phyloP scores from a whole-genome alignment of 1,284 basidiomycete genomes.

The Ustilago vetiveriae region DNA sequence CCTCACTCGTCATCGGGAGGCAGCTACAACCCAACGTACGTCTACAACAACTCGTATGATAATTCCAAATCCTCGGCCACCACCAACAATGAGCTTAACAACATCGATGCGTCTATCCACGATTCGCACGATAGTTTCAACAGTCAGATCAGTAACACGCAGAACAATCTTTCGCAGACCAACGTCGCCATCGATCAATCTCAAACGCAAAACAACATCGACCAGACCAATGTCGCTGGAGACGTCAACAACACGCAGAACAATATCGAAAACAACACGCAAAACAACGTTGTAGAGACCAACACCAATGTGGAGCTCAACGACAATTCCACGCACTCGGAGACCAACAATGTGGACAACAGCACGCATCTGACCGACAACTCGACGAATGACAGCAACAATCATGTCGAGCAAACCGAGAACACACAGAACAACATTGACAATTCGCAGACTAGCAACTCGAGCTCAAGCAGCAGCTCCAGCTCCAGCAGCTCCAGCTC shows the following conservation, averaged over 20 bases:
- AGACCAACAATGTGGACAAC: constrained; percentile 3
- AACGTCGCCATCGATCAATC: constrained; percentile 8
- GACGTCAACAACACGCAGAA: constrained; percentile 4
- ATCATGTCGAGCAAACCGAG: background rate
- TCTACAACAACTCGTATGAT: constrained; percentile 40
- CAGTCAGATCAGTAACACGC: constrained; percentile 2
- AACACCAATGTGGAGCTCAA: constrained; percentile 7
- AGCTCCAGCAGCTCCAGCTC: background rate
- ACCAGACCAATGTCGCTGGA: constrained; percentile 12
- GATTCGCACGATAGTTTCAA: constrained; percentile 23
- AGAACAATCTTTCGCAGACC: constrained; percentile 16
- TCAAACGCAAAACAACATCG: constrained; percentile 9
- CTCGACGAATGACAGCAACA: constrained; percentile 8
- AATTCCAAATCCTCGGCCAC: constrained; percentile 7
- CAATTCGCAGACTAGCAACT: constrained; percentile 1
- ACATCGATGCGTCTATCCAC: constrained; percentile 15
- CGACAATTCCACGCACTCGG: background rate
- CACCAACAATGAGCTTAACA: constrained; percentile 7
- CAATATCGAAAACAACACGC: constrained; percentile 7
- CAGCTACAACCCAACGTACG: constrained; percentile 17
- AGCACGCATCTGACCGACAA: constrained; percentile 5
- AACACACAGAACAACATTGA: background rate
- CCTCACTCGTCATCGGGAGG: background rate
- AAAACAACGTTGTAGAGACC: constrained; percentile 10
- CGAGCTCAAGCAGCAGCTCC: constrained; percentile 2